Conservation (phyloP, 176 grass and related monocot genomes). For the Secale cereale region DNA sequence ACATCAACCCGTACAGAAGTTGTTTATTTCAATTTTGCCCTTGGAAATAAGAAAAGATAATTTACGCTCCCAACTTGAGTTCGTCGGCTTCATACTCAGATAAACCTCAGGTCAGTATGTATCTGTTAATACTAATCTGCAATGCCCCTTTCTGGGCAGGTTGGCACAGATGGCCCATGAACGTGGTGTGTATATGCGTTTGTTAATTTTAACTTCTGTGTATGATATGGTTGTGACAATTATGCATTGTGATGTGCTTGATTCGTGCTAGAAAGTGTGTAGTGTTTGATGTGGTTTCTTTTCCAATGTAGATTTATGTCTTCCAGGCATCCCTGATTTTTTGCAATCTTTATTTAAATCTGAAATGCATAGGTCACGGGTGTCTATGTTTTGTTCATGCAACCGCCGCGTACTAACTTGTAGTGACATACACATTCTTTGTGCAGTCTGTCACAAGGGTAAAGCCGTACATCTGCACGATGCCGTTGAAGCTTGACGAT, state of each 20-base stretch:
- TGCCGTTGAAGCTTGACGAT: constrained; percentile 77
- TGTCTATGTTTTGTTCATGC: not conserved
- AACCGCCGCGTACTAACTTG: not conserved
- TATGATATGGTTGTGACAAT: not conserved
- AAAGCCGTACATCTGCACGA: constrained; percentile 93
- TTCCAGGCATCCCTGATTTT: not conserved
- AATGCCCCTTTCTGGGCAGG: not conserved
- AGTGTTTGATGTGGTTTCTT: not conserved
- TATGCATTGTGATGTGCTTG: not conserved
- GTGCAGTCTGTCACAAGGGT: constrained; percentile 75
- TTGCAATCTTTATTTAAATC: not conserved
- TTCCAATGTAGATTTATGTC: not conserved
- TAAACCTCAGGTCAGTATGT: not conserved
- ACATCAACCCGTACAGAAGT: not conserved
- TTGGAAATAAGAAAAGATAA: not conserved
- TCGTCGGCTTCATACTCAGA: not conserved
- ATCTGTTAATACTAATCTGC: not conserved
- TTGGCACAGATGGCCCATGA: not conserved
- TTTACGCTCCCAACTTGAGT: not conserved
- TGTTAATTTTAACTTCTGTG: not conserved
- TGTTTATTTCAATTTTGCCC: not conserved
- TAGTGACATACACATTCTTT: not conserved
- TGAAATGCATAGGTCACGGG: not conserved
- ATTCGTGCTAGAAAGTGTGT: not conserved
- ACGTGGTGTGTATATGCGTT: not conserved